Conservation (phyloP, 495 filamentous ascomycete species). For the Immersiella caudata region DNA sequence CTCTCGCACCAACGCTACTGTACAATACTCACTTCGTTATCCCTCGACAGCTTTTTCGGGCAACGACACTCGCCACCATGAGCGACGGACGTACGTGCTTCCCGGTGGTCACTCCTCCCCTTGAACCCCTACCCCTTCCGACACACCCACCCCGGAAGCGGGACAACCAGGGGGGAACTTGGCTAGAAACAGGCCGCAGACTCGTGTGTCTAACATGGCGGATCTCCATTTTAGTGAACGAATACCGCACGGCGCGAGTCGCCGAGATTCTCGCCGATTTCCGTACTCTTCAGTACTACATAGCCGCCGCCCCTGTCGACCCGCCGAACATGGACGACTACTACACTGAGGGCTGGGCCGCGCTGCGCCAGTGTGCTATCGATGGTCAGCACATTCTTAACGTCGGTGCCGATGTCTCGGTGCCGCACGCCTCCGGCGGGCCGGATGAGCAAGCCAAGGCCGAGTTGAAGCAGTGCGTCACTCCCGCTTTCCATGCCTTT, state of each 20-base stretch:
- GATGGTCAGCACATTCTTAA: slow-evolving; percentile 76
- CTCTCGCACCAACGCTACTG: background rate
- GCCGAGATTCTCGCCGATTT: slow-evolving; percentile 85
- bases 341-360: slow-evolving; percentile 76
- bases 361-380: slow-evolving; percentile 71
- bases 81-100: slow-evolving; percentile 40
- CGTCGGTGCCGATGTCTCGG: slow-evolving; percentile 64
- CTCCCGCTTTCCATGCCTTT: background rate
- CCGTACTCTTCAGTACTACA: slow-evolving; percentile 77
- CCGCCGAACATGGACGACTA: slow-evolving; percentile 66
- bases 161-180: background rate
- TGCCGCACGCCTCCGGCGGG: slow-evolving; percentile 57
- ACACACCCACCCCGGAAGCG: background rate
- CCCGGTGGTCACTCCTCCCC: background rate
- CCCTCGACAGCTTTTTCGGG: background rate
- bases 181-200: background rate
- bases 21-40: background rate
- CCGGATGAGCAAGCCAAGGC: slow-evolving; percentile 71
- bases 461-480: slow-evolving; percentile 71
- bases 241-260: slow-evolving; percentile 77
- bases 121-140: slow-evolving; percentile 8
- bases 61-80: slow-evolving; percentile 29
- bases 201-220: slow-evolving; percentile 33
- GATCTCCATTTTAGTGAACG: slow-evolving; percentile 65
- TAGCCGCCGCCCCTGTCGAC: slow-evolving; percentile 67